Percentiles rank a stretch among this genome's conserved stretches.
phyloP scores from a whole-genome alignment of 805 yeast species.

The Kluyveromyces siamensis region DNA sequence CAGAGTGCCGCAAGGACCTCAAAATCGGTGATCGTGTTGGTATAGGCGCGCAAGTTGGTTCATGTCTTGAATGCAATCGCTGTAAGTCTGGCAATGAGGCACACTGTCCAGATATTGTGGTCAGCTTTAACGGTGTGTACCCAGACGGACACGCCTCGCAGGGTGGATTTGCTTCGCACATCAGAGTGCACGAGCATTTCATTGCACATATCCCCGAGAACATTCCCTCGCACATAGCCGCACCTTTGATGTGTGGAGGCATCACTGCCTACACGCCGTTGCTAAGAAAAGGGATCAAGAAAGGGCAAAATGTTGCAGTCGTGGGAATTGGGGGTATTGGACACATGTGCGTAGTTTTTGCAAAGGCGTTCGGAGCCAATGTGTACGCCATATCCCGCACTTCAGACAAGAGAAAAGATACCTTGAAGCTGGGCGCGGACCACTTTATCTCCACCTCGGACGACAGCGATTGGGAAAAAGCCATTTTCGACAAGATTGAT shows the following conservation, averaged over 20 bases:
- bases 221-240: constrained; percentile 34
- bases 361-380: constrained; percentile 43
- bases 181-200: constrained; percentile 36
- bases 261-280: constrained; percentile 46
- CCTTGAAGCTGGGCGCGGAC: constrained; percentile 37
- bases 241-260: constrained; percentile 52
- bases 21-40: constrained; percentile 60
- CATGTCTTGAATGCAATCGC: constrained; percentile 49
- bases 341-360: constrained; percentile 38
- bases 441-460: constrained; percentile 41
- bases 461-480: constrained; percentile 30
- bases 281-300: constrained; percentile 18
- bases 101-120: constrained; percentile 37
- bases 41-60: constrained; percentile 51
- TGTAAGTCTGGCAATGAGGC: constrained; percentile 43
- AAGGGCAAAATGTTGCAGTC: constrained; percentile 34
- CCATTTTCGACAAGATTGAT: constrained; percentile 30
- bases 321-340: constrained; percentile 42
- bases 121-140: constrained; percentile 40
- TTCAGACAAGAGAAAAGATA: constrained; percentile 34
- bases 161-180: constrained; percentile 45
- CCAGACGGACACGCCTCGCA: constrained; percentile 22
- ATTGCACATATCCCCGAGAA: constrained; percentile 41
- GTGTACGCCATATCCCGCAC: constrained; percentile 41
- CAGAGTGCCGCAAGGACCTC: constrained; percentile 25